phyloP scores from a whole-genome alignment of 179 eudicot species.

The Carnegiea gigantea region DNA sequence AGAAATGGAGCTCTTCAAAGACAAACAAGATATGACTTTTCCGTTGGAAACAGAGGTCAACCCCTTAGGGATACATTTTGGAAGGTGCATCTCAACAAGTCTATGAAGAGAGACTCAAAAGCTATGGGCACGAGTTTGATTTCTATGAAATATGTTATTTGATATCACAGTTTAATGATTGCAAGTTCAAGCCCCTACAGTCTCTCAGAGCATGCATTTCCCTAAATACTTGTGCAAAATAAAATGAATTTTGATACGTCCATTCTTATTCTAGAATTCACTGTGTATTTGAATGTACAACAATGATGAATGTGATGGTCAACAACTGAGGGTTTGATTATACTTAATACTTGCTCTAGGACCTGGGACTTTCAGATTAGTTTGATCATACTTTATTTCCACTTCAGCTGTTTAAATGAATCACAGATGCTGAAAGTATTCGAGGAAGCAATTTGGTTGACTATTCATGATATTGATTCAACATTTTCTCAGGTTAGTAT shows the following conservation, averaged over 20 bases:
- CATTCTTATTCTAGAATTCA: too few species aligned
- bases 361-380: background rate
- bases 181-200: too few species aligned
- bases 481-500: constrained; percentile 19
- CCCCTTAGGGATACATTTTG: constrained; percentile 12
- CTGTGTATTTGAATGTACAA: too few species aligned
- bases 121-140: too few species aligned
- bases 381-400: background rate
- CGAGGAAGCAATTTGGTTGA: constrained; percentile 16
- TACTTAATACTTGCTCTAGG: background rate
- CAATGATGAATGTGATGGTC: too few species aligned
- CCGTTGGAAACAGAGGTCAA: constrained; percentile 18
- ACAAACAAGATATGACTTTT: background rate
- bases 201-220: background rate
- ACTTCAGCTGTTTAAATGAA: constrained; percentile 16
- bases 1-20: constrained; percentile 18
- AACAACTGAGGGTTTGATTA: too few species aligned
- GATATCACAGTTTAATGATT: too few species aligned
- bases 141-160: too few species aligned
- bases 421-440: constrained; percentile 11
- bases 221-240: background rate
- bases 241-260: too few species aligned
- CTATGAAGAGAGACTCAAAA: background rate
- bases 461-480: constrained; percentile 23
- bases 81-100: constrained; percentile 15